Evolutionary conservation across 2,329 filamentous ascomycete genomes (phyloP).

Genomic region (Cladophialophora psammophila): DNA sequence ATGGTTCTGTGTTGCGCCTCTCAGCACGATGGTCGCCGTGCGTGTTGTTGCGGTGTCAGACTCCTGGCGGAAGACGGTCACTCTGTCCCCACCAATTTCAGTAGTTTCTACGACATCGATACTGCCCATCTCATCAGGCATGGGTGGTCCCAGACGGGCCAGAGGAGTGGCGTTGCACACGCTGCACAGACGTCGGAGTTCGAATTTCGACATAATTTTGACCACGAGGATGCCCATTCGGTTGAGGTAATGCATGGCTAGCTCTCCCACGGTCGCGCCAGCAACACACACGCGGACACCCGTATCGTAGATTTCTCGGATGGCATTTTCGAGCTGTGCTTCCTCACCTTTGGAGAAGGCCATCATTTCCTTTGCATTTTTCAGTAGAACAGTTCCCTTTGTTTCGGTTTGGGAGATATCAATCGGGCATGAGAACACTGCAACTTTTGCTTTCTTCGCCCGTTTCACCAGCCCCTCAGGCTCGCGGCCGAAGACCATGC

Average conservation of each 20-base stretch:
- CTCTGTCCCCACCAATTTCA: slow-evolving; percentile 96
- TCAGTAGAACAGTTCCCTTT: slow-evolving; percentile 94
- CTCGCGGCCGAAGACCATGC: slow-evolving; percentile 97
- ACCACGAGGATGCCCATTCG: slow-evolving; percentile 94
- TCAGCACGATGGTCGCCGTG: slow-evolving; percentile 91
- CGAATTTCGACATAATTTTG: slow-evolving; percentile 97
- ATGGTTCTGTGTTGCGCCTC: slow-evolving; percentile 97
- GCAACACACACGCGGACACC: slow-evolving; percentile 91
- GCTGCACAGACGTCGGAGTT: slow-evolving; percentile 90
- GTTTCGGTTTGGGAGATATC: slow-evolving; percentile 97
- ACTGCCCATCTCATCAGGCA: slow-evolving; percentile 99
- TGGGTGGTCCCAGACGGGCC: slow-evolving; percentile 91
- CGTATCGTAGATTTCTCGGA: slow-evolving; percentile 96
- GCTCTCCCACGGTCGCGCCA: slow-evolving; percentile 90
- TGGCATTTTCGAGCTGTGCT: slow-evolving; percentile 81
- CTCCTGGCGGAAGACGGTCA: slow-evolving; percentile 98
- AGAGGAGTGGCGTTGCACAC: slow-evolving; percentile 97
- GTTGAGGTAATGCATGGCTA: slow-evolving; percentile 97
- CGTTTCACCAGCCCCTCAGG: slow-evolving; percentile 94
- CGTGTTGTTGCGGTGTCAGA: slow-evolving; percentile 77
- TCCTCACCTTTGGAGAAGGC: slow-evolving; percentile 99
- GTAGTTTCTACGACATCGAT: slow-evolving; percentile 96
- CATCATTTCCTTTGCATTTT: slow-evolving; percentile 98
- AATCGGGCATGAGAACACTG: slow-evolving; percentile 94
- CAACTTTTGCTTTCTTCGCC: slow-evolving; percentile 90